Evolutionary conservation across 2,329 filamentous ascomycete genomes (phyloP).

Genomic region (Fusarium sp.): DNA sequence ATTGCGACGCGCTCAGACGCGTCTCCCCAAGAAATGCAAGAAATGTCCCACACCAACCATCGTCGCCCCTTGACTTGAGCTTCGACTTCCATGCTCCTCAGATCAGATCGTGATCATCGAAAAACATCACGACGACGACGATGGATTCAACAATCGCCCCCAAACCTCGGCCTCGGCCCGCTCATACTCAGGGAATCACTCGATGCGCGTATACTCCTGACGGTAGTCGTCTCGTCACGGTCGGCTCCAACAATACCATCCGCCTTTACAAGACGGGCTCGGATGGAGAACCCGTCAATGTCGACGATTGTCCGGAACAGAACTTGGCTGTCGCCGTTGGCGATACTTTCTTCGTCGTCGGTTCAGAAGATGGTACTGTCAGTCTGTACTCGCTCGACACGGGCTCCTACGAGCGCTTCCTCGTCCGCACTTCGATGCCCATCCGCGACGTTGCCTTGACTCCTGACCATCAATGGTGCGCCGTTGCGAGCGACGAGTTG

Average conservation of each 20-base stretch:
- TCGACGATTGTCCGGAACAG: constrained; percentile 90
- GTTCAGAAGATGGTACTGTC: constrained; percentile 95
- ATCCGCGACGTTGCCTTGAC: constrained; percentile 88
- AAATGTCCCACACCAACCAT: constrained; percentile 22
- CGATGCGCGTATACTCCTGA: constrained; percentile 91
- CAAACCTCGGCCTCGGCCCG: constrained; percentile 73
- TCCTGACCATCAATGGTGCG: constrained; percentile 85
- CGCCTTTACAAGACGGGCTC: constrained; percentile 92
- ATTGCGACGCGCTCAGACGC: constrained; percentile 57
- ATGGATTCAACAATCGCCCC: constrained; percentile 51
- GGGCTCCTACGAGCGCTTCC: constrained; percentile 81
- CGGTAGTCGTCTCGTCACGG: constrained; percentile 87
- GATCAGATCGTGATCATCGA: constrained; percentile 4
- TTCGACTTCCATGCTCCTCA: constrained; percentile 17
- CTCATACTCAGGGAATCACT: constrained; percentile 86
- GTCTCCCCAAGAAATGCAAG: constrained; percentile 47
- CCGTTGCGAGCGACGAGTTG: constrained; percentile 96
- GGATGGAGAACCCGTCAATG: constrained; percentile 90
- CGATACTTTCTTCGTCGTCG: constrained; percentile 86
- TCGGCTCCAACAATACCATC: constrained; percentile 92
- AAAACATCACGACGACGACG: not conserved
- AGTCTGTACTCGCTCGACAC: constrained; percentile 87
- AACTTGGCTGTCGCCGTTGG: constrained; percentile 83
- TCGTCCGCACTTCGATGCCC: constrained; percentile 86
- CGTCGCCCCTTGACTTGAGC: constrained; percentile 12